phyloP scores from a whole-genome alignment of 2,329 filamentous ascomycete genomes.

The Ascochyta koolunga region DNA sequence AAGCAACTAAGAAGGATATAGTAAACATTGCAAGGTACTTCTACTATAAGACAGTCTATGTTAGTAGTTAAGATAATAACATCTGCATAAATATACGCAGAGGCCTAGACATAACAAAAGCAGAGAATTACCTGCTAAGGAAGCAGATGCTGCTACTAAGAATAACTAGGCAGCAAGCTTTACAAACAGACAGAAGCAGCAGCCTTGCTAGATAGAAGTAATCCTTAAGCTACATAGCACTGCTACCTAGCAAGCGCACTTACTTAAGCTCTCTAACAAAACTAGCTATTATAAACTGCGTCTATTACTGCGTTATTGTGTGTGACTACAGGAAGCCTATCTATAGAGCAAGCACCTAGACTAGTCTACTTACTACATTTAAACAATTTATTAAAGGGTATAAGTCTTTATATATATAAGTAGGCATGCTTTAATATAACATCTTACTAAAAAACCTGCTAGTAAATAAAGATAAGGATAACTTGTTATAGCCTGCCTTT shows the following conservation, averaged over 20 bases:
- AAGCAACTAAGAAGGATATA: constrained; percentile 47
- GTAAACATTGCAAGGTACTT: constrained; percentile 53
- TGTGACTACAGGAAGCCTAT: constrained; percentile 51
- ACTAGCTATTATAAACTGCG: constrained; percentile 38
- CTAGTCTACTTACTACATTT: constrained; percentile 9
- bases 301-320: constrained; percentile 52
- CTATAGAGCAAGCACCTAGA: constrained; percentile 49
- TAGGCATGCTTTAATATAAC: constrained; percentile 51
- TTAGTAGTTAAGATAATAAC: constrained; percentile 45
- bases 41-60: constrained; percentile 50
- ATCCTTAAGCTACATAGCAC: constrained; percentile 19
- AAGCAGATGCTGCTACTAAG: constrained; percentile 23
- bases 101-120: constrained; percentile 42
- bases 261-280: constrained; percentile 21
- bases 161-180: constrained; percentile 1
- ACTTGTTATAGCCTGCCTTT: constrained; percentile 49
- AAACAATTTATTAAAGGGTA: background rate
- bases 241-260: constrained; percentile 24
- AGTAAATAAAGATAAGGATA: constrained; percentile 54
- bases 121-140: constrained; percentile 41
- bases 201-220: background rate
- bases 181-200: background rate
- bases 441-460: constrained; percentile 57
- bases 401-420: background rate
- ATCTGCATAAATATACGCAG: constrained; percentile 41